These are phyloP conservation scores for Ustilago tritici DNA, from an alignment of 1,284 basidiomycete species.

Conservation along the genomic window DNA sequence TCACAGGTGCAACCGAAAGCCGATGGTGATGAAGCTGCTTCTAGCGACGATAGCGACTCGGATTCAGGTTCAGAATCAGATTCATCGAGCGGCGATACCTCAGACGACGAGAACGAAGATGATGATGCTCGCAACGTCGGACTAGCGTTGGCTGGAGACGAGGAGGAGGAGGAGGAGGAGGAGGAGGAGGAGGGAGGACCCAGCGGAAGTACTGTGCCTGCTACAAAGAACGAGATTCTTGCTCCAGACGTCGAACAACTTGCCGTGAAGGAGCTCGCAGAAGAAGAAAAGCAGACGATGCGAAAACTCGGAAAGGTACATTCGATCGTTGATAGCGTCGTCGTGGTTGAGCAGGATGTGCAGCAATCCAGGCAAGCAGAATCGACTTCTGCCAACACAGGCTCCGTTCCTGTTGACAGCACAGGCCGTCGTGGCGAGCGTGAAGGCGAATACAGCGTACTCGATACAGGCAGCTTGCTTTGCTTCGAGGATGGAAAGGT, in stretches of 20 bases:
- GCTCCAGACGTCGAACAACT: slow-evolving; percentile 50
- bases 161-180: slow-evolving; percentile 58
- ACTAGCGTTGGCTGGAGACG: slow-evolving; percentile 17
- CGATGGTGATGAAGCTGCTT: slow-evolving; percentile 7
- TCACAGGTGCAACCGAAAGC: neutral
- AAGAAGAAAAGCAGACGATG: slow-evolving; percentile 41
- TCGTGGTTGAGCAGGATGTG: slow-evolving; percentile 63
- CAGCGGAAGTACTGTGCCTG: slow-evolving; percentile 26
- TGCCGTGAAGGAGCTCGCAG: slow-evolving; percentile 31
- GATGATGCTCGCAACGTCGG: slow-evolving; percentile 8
- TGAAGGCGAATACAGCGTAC: slow-evolving; percentile 74
- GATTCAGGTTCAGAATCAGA: slow-evolving; percentile 23
- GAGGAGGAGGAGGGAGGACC: slow-evolving; percentile 41
- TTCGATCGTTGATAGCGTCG: slow-evolving; percentile 65
- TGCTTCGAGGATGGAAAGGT: slow-evolving; percentile 86
- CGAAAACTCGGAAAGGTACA: slow-evolving; percentile 58
- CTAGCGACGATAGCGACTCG: slow-evolving; percentile 21
- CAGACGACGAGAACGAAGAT: slow-evolving; percentile 32
- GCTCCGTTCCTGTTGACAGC: slow-evolving; percentile 42
- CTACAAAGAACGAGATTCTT: slow-evolving; percentile 62
- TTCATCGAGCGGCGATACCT: slow-evolving; percentile 34
- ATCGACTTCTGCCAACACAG: neutral
- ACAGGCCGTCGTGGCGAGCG: slow-evolving; percentile 49
- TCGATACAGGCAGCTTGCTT: slow-evolving; percentile 87
- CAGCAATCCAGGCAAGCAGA: slow-evolving; percentile 19